Evolutionary conservation across 768 basidiomycete species (phyloP).

Genomic region (Hydnomerulius pinastri): DNA sequence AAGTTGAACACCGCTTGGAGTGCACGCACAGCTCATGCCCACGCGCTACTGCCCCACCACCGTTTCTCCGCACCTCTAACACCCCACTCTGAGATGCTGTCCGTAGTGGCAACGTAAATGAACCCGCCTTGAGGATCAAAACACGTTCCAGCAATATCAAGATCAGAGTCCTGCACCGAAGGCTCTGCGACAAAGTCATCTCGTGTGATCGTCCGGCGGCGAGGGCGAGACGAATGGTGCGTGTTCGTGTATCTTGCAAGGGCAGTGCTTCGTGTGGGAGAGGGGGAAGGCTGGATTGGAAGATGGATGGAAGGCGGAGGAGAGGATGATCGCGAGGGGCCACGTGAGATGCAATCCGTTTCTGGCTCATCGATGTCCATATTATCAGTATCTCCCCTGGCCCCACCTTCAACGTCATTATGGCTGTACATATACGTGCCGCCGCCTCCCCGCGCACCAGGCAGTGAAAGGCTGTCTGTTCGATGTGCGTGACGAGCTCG

Average conservation of each 20-base stretch:
- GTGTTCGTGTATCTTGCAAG: conserved; percentile 18
- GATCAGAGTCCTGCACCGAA: conserved; percentile 19
- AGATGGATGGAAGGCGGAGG: conserved; percentile 42
- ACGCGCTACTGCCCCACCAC: conserved; percentile 63
- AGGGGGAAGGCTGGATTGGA: conserved; percentile 26
- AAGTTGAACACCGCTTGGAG: background rate
- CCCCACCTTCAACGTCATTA: conserved; percentile 26
- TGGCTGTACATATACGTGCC: conserved; percentile 15
- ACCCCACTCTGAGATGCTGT: conserved; percentile 76
- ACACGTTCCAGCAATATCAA: conserved; percentile 69
- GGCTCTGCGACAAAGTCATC: conserved; percentile 13
- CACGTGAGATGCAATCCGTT: conserved; percentile 56
- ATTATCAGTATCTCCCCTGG: conserved; percentile 40
- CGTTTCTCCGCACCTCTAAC: conserved; percentile 70
- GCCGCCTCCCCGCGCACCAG: conserved; percentile 13
- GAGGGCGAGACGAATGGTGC: conserved; percentile 17
- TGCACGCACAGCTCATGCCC: conserved; percentile 33
- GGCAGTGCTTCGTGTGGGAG: conserved; percentile 20
- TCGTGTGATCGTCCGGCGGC: conserved; percentile 19
- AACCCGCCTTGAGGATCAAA: conserved; percentile 71
- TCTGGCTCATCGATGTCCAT: conserved; percentile 54
- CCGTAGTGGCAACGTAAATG: conserved; percentile 67
- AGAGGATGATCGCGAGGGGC: conserved; percentile 49
- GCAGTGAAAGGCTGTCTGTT: conserved; percentile 25
- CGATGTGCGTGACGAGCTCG: conserved; percentile 35